These are phyloP conservation scores for Fusarium irregulare DNA, from an alignment of 2,329 filamentous ascomycete genomes.

Conservation along the genomic window DNA sequence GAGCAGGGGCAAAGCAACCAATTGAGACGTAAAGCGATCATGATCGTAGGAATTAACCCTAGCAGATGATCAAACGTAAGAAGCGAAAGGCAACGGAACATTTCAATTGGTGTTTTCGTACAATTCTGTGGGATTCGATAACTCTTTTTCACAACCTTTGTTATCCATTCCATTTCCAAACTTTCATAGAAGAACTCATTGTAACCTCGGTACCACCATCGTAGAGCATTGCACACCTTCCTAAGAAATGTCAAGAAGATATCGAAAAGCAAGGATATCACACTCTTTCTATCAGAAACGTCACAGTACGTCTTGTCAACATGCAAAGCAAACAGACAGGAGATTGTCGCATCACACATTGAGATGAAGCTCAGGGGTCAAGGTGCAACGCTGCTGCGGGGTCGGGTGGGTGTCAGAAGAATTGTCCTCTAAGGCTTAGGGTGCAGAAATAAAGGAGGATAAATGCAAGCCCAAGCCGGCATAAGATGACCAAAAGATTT, in stretches of 20 bases:
- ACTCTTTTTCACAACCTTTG: conserved; percentile 6
- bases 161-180: conserved; percentile 27
- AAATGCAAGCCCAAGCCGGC: too few species aligned
- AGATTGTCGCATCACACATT: conserved; percentile 28
- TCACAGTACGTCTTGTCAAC: conserved; percentile 5
- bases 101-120: background rate
- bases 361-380: conserved; percentile 35
- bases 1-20: conserved; percentile 18
- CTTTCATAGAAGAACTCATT: conserved; percentile 1
- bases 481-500: too few species aligned
- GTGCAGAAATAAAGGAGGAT: too few species aligned
- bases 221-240: background rate
- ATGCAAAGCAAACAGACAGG: conserved; percentile 10
- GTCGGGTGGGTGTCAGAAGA: too few species aligned
- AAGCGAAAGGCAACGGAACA: background rate
- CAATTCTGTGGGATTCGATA: background rate
- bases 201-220: background rate
- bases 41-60: conserved; percentile 16
- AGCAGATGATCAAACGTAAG: conserved; percentile 33
- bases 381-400: conserved; percentile 21
- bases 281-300: conserved; percentile 1
- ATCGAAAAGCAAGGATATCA: background rate
- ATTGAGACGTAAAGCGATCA: conserved; percentile 18
- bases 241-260: background rate
- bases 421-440: too few species aligned